A percentile compares a stretch with the other conserved stretches of the same genome.
phyloP scores from a whole-genome alignment of 2,329 filamentous ascomycete genomes.

The Penicillium sp. region DNA sequence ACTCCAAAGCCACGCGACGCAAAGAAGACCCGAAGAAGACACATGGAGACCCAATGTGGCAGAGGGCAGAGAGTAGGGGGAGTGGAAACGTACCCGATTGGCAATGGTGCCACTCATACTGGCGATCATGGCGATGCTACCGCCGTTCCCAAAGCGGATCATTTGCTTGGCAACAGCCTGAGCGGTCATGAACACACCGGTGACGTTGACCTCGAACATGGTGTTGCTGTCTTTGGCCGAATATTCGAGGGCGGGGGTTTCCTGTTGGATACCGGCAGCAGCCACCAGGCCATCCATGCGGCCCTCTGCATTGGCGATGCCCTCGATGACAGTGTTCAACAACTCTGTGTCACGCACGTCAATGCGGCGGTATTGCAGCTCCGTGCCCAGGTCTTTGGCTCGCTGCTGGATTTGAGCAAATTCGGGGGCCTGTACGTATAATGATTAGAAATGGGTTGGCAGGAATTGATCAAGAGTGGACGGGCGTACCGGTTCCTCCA shows the following conservation, averaged over 20 bases:
- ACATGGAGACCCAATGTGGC: background rate
- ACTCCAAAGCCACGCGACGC: too few species aligned
- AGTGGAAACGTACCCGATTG: slow-evolving; percentile 42
- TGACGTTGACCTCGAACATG: slow-evolving; percentile 59
- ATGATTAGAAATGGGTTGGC: background rate
- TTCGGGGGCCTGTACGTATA: slow-evolving; percentile 41
- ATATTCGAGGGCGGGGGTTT: slow-evolving; percentile 77
- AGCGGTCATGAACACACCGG: slow-evolving; percentile 58
- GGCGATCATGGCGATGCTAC: slow-evolving; percentile 58
- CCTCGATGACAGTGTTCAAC: slow-evolving; percentile 61
- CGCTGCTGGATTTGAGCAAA: slow-evolving; percentile 61
- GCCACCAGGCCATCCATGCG: slow-evolving; percentile 74
- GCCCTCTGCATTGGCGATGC: slow-evolving; percentile 64
- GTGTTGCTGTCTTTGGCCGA: slow-evolving; percentile 54
- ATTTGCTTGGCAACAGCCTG: slow-evolving; percentile 60
- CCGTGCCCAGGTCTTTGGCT: slow-evolving; percentile 60
- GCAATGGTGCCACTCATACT: slow-evolving; percentile 58
- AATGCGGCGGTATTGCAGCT: slow-evolving; percentile 67
- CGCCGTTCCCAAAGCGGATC: slow-evolving; percentile 55
- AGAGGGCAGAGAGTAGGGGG: slow-evolving; percentile 1
- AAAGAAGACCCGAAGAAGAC: too few species aligned
- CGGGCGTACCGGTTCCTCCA: slow-evolving; percentile 34
- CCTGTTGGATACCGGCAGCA: slow-evolving; percentile 68
- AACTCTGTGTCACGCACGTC: slow-evolving; percentile 68
- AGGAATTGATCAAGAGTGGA: background rate